Base-by-base conservation (phyloP, 352 stramenopile genomes). In the Pythium phragmiticola region DNA sequence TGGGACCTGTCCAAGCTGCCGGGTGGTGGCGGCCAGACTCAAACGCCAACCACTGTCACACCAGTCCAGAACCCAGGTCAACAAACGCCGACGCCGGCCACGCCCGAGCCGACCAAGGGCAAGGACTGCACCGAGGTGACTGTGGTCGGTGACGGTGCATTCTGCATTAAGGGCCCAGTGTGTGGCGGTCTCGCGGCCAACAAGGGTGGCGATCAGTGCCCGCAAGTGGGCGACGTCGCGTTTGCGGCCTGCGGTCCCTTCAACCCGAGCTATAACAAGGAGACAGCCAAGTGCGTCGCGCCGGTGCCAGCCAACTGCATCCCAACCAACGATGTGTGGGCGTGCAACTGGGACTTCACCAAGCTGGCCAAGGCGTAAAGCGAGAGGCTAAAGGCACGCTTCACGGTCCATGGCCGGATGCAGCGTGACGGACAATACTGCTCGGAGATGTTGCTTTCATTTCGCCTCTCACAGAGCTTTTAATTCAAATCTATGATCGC, bases 111-210 rank as follows among this genome's bases (percentile, higher is more conserved):
- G 2, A n/a, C 36, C 13, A 33, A 39, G 26, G 7, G 34, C 39
- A 52, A 52, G 36, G 34, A 33, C 36, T 76, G 70, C 60, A 68
- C 28, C 0, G 39, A 73, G 8, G 70, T 76, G 13, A 72, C 37
- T 28, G 70, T 76, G 46, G 62, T 65, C 16, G 61, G 66, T 33
- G 70, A 76, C 58, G 70, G 60, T 7, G 70, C 70, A 1, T 76
- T 71, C 48, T 76, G 70, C 55, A 66, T 76, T 37, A 14, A 49
- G 14, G 70, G 70, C 23, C 56, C 60, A 8, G 50, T 76, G 7
- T 76, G 70, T 57, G 54, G 37, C 23, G 69, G 65, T 36, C 21
- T 45, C 14, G 52, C 58, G 17, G 14, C 21, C 34, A 52, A 26
- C 19, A 62, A 62, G 30, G 48, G 21, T 19, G 60, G 69, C 23